phyloP scores from a whole-genome alignment of 1,284 basidiomycete species.

The Thecaphora thlaspeos region DNA sequence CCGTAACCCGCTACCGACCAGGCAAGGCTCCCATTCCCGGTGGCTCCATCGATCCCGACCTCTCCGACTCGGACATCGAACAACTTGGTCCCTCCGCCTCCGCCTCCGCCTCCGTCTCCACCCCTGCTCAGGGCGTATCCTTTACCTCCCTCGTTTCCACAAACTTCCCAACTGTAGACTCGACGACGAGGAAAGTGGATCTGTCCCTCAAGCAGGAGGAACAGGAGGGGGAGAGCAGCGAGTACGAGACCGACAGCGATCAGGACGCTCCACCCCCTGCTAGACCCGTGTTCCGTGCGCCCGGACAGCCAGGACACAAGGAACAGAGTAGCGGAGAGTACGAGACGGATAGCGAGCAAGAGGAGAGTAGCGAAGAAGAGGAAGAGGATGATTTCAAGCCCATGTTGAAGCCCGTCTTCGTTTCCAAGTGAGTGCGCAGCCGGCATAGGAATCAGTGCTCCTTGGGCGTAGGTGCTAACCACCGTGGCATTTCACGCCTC shows the following conservation, averaged over 20 bases:
- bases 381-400: constrained; percentile 62
- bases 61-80: constrained; percentile 25
- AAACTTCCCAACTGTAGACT: too few relatives aligned
- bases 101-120: not conserved
- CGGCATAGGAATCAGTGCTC: not conserved
- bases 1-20: constrained; percentile 52
- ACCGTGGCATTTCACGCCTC: too few relatives aligned
- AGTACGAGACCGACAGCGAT: constrained; percentile 65
- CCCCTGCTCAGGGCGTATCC: not conserved
- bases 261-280: constrained; percentile 25
- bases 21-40: constrained; percentile 47
- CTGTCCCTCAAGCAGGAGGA: not conserved
- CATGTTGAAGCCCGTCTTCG: constrained; percentile 80
- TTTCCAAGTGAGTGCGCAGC: constrained; percentile 71
- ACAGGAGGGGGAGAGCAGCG: constrained; percentile 25
- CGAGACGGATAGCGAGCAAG: constrained; percentile 63
- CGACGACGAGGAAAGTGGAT: constrained; percentile 13
- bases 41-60: constrained; percentile 14
- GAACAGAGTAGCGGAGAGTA: constrained; percentile 60
- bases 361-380: constrained; percentile 41
- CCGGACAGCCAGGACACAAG: constrained; percentile 62
- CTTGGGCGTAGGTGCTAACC: too few relatives aligned
- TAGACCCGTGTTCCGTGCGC: constrained; percentile 32
- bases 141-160: constrained; percentile 2
- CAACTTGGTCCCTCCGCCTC: constrained; percentile 1